phyloP scores from a whole-genome alignment of 2,329 filamentous ascomycete species.

The Colletotrichum sp. region DNA sequence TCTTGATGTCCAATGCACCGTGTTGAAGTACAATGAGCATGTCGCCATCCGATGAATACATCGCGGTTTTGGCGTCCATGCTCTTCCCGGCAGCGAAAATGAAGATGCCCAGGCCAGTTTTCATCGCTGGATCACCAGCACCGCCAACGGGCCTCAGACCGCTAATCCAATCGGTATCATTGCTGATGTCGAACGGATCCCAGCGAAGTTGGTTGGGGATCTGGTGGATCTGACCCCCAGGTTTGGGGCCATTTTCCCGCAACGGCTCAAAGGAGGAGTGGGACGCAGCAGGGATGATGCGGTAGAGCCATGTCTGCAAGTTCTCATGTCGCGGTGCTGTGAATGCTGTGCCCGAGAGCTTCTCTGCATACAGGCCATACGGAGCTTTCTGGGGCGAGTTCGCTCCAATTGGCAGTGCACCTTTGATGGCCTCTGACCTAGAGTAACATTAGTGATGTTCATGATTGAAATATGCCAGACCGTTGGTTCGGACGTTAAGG shows the following conservation, averaged over 20 bases:
- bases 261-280: conserved; percentile 43
- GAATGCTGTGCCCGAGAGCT: conserved; percentile 65
- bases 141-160: conserved; percentile 68
- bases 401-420: conserved; percentile 68
- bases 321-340: conserved; percentile 64
- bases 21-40: conserved; percentile 71
- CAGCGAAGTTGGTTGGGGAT: conserved; percentile 86
- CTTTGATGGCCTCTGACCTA: conserved; percentile 69
- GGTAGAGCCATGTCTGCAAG: conserved; percentile 65
- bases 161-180: conserved; percentile 45
- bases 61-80: conserved; percentile 70
- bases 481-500: accelerated
- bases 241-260: conserved; percentile 33
- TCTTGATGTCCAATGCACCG: conserved; percentile 67
- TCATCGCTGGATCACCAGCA: conserved; percentile 73
- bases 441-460: background rate
- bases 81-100: conserved; percentile 72
- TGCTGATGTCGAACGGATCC: conserved; percentile 74
- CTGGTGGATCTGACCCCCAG: conserved; percentile 65
- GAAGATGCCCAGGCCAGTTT: conserved; percentile 70
- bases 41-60: conserved; percentile 74
- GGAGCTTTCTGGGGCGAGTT: conserved; percentile 77
- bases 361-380: conserved; percentile 73
- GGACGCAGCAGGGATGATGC: conserved; percentile 59
- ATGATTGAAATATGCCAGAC: accelerated